Conservation (phyloP, 2,329 filamentous ascomycete genomes). For the Pestalotiopsis sp. region DNA sequence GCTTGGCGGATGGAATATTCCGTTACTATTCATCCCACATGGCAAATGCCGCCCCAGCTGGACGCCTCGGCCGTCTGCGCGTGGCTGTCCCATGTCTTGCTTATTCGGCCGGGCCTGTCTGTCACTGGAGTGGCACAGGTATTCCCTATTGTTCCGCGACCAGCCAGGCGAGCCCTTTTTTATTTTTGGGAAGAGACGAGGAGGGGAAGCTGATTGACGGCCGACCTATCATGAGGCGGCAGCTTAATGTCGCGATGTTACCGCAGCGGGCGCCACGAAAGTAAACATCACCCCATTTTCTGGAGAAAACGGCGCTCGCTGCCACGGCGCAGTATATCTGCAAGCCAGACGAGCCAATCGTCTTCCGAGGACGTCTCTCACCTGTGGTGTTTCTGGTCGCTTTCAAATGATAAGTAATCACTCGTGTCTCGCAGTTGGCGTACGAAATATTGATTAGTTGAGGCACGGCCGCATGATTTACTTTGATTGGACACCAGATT, state of each 20-base stretch:
- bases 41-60: background rate
- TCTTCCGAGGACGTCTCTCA: background rate
- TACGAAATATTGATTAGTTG: background rate
- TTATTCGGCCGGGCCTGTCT: background rate
- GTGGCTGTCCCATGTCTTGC: background rate
- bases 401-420: too few species aligned
- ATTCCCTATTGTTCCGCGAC: background rate
- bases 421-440: background rate
- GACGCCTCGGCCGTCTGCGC: background rate
- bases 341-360: background rate
- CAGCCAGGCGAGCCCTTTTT: background rate
- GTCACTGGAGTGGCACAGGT: background rate
- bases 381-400: too few species aligned
- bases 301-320: background rate
- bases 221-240: background rate
- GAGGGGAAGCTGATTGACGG: background rate
- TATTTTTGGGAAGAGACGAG: background rate
- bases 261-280: background rate
- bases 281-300: background rate
- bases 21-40: background rate
- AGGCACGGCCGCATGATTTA: background rate
- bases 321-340: background rate
- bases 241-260: background rate
- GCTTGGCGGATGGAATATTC: background rate
- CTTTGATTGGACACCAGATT: background rate